These are phyloP conservation scores for Entelexis sorbosivorans DNA, from an alignment of 1,139 yeast species.

Conservation along the genomic window DNA sequence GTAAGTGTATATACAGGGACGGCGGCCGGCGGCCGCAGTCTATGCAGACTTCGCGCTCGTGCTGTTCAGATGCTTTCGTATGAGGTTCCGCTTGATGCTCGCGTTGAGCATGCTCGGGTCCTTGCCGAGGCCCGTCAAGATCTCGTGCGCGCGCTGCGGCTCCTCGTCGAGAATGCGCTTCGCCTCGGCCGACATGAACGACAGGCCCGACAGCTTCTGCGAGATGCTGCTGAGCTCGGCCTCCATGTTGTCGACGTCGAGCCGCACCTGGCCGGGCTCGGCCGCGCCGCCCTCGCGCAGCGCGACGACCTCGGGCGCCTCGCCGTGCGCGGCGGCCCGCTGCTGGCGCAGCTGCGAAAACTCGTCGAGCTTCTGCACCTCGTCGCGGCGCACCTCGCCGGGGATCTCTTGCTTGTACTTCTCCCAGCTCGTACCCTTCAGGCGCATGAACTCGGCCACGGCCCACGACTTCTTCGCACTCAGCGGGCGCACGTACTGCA, in stretches of 20 bases:
- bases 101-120: slow-evolving; percentile 25
- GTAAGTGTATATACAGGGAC: neutral
- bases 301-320: slow-evolving; percentile 25
- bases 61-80: slow-evolving; percentile 28
- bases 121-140: slow-evolving; percentile 27
- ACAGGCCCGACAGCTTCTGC: slow-evolving; percentile 15
- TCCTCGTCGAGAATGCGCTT: slow-evolving; percentile 26
- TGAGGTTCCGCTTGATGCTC: slow-evolving; percentile 30
- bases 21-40: neutral
- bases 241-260: slow-evolving; percentile 26
- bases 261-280: slow-evolving; percentile 19
- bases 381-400: slow-evolving; percentile 48
- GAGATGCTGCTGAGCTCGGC: slow-evolving; percentile 25
- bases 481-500: slow-evolving; percentile 79
- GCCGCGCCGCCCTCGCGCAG: slow-evolving; percentile 1
- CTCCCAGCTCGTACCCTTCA: slow-evolving; percentile 87
- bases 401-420: slow-evolving; percentile 66
- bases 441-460: slow-evolving; percentile 82
- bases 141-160: slow-evolving; percentile 29
- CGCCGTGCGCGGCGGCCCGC: slow-evolving; percentile 24
- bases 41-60: neutral
- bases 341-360: slow-evolving; percentile 30
- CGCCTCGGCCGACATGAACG: slow-evolving; percentile 24
- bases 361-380: slow-evolving; percentile 36
- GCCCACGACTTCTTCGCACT: slow-evolving; percentile 79